Evolutionary conservation across 345 rosid species (phyloP), one percentile per base, ranked within the genome.

Genomic region (Hirschfeldia incana): DNA sequence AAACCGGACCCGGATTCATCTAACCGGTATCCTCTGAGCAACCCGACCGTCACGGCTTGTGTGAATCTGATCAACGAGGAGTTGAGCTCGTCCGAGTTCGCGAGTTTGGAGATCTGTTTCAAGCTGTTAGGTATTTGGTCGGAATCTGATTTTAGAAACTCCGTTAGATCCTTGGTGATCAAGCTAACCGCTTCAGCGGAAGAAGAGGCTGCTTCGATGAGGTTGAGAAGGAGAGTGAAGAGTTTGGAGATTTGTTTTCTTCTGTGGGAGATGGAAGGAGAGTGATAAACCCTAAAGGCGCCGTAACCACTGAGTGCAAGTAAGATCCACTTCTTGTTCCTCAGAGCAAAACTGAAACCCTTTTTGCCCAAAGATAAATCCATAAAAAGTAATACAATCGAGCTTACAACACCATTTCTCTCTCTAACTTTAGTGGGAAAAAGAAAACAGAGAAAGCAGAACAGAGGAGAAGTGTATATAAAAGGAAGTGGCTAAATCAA

Each of bases 71-170:
- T 74, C 9, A 92, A 53, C 0, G 86, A 83, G 27, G 78, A 79
- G 1, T 89, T 86, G 60, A 91, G 85, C 79, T 92, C 97, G 2
- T 82, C 72, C 3, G 95, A 92, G 64, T 63, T 80, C 0, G 87
- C 82, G 58, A 92, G 76, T 78, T 91, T 91, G 0, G 90, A 87
- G 62, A 92, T 86, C 82, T 92, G 97, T 73, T 85, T 91, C 27
- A 91, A 76, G 77, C 92, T 91, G 49, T 79, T 90, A 0, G 97
- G 97, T 37, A 89, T 85, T 78, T 86, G 86, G 72, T 94, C 93
- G 1, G 90, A 89, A 21, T 90, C 87, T 17, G 97, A 92, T 69
- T 61, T 84, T 32, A 89, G 83, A 73, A 88, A 91, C 36, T 60
- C 78, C 5, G 86, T 87, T 21, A 90, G 80, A 68, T 94, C 97